Base-by-base conservation (phyloP, 768 basidiomycete genomes). In the Suillus decipiens region DNA sequence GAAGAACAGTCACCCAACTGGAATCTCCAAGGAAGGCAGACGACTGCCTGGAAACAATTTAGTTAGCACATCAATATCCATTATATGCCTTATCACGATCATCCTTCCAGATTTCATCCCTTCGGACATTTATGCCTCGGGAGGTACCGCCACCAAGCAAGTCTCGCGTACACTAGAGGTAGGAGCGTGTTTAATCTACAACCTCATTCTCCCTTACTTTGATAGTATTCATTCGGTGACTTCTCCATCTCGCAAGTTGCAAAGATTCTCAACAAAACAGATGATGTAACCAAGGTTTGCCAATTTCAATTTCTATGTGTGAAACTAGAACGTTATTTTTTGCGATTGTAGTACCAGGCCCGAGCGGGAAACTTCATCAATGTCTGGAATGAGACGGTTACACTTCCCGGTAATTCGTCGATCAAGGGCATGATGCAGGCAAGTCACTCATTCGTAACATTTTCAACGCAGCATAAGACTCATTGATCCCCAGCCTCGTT, bases 191-290 rank as follows among this genome's bases (percentile, higher is more conserved):
- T 15, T 10, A 31, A 61, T n/a, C 15, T 28, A 19, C 11, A 22
- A 33, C 28, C 24, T 48, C 17, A 48, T 41, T 24, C 37, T 53
- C 28, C 15, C 55, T 64, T 60, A 57, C 19, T 34, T 50, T 8
- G 5, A 39, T 56, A 88, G 87, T 80, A 88, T 66, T 80, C 87
- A 1, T 89, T 89, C 70, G 81, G 81, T 61, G 87, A 89, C 66
- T 89, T 89, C 66, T 74, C 83, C 1, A 84, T 89, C 56, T 84
- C 86, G 1, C 87, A 88, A 76, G 87, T 88, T 2, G 83, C 87
- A 0, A 85, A 83, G 64, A 62, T 79, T 5, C 74, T 89, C 3
- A 83, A 82, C 22, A 83, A 82, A 60, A 74, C 74, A 0, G 75
- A 71, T 9, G 87, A 88, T 69, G 80, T 75, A 11, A 68, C 71